Evolutionary conservation across 495 filamentous ascomycete species (phyloP), one percentile per base, ranked within the genome.

Genomic region (Lepidopterella palustris): DNA sequence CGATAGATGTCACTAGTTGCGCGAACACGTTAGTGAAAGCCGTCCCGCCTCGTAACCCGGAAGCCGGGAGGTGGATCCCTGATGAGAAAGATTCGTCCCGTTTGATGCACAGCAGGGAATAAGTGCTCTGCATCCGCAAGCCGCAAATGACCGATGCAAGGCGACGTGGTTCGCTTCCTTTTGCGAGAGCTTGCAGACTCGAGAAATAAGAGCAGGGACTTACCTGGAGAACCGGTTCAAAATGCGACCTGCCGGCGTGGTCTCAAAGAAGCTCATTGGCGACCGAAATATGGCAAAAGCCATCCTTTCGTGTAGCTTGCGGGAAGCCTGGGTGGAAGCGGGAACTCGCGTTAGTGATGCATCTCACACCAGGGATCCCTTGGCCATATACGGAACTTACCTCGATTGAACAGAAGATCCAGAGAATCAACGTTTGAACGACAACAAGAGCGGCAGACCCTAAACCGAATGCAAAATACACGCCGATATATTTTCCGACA

Each of bases 381-480:
- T 9, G 32, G 53, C 21, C 15, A 47, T 4, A 53, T 50, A 51
- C 21, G 18, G 53, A 54, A 71, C 84, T 59, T 77, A 87, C 86
- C 81, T 97, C 92, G 61, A 99, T 97, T 2, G 95, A 96, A 74
- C 95, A 99, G 76, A 97, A 97, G 62, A 99, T 96, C 92, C 92
- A 97, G 20, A 99, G 77, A 59, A 99, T 92, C 57, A 99, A 76
- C 26, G 92, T 96, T 74, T 99, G 95, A 32, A 93, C 66, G 42
- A 97, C 89, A 20, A 92, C 90, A 62, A 99, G 77, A 28, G 80
- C 80, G 25, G 95, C 86, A 21, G 88, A 84, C n/a, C 95, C 95
- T 48, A 97, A 72, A 28, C 95, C 95, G 72, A 99, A 87, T 24
- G 88, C 89, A 70, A 97, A 87, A 73, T 97, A 99, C 59, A 97